Conservation (phyloP, 345 rosid species). For the Kernera saxatilis region DNA sequence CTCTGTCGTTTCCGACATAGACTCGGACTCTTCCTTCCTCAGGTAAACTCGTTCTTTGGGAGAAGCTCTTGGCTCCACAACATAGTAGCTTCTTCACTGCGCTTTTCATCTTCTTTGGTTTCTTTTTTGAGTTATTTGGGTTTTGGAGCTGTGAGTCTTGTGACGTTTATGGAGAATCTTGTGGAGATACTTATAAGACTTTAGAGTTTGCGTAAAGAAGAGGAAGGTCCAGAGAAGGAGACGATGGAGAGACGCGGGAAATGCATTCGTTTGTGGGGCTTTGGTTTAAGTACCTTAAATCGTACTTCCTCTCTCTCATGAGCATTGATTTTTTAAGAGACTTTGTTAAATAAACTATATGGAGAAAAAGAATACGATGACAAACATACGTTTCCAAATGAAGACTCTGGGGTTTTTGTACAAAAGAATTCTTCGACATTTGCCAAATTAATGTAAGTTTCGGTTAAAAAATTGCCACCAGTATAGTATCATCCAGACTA, state of each 20-base stretch:
- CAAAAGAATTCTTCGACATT: too few relatives aligned
- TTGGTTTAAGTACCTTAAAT: neutral
- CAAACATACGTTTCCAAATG: too few relatives aligned
- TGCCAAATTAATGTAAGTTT: too few relatives aligned
- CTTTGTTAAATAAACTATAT: neutral
- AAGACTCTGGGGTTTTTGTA: too few relatives aligned
- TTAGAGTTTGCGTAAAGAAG: neutral
- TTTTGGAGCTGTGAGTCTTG: neutral
- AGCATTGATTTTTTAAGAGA: neutral
- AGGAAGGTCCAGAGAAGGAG: conserved; percentile 1
- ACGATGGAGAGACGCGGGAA: neutral
- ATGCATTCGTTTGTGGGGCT: neutral
- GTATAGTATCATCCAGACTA: too few relatives aligned
- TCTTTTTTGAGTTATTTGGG: neutral
- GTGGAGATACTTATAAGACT: neutral
- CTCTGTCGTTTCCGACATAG: conserved; percentile 41
- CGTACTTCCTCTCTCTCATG: neutral
- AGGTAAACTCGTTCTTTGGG: neutral
- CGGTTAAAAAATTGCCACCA: too few relatives aligned
- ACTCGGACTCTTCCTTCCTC: conserved; percentile 37
- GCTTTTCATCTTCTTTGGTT: conserved; percentile 20
- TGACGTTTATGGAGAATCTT: neutral
- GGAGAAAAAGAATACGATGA: too few relatives aligned
- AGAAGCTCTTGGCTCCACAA: conserved; percentile 42
- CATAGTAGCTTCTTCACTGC: conserved; percentile 41